Base-by-base conservation (phyloP, 2,329 filamentous ascomycete genomes). In the Periconia sp. region DNA sequence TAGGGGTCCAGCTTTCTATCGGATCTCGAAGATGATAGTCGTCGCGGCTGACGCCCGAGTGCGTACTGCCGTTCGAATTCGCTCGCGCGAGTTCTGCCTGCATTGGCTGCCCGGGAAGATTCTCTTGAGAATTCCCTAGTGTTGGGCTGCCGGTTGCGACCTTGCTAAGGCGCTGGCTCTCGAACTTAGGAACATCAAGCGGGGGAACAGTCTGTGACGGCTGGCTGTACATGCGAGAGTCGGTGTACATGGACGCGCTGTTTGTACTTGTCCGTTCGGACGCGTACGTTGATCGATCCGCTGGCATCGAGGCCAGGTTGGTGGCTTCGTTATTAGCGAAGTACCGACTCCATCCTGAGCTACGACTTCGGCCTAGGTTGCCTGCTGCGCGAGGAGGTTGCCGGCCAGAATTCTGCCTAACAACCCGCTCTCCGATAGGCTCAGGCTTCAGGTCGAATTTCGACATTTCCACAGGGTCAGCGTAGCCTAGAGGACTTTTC, bases 331-430 rank as follows among this genome's bases (percentile, higher is more conserved):
- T 87, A 36, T 85, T 86, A 11, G 86, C 88, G 81, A 87, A 90
- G 69, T 89, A 90, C 39, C 82, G 76, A 66, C 88, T 89, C 87
- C 87, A 90, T 33, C 87, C 87, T 9, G 87, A 89, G 61, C 85
- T 88, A 15, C 71, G 68, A 42, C 63, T 70, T 50, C 66, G 57
- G 18, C 53, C 52, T 10, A 49, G 31, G 23, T 62, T 56, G 13
- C 48, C 51, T 4, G 36, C 9, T 12, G 33, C n/a, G 15, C 26
- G 19, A 12, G 54, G 47, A 16, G 57, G 53, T 25, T 41, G 40
- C 48, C 52, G 69, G 15, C 62, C 52, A 50, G 66, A 59, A 54
- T 69, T 61, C 50, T 70, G 71, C 13, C 70, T 68, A 22, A 66
- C 52, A 13, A 66, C 66, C 54, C 56, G 52, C 30, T 66, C 59